Evolutionary conservation across 345 rosid species (phyloP).

Genomic region (Litchi chinensis): DNA sequence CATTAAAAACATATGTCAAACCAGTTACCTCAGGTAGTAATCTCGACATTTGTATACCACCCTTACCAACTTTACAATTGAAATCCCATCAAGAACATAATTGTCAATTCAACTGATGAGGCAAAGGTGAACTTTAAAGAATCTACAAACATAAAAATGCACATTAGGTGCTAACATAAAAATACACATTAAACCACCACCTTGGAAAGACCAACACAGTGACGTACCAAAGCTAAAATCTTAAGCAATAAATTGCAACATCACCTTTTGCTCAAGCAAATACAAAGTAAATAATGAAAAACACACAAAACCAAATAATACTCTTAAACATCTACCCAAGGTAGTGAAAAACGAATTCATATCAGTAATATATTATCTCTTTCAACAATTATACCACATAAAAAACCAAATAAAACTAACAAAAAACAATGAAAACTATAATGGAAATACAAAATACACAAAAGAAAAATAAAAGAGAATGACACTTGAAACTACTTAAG

Average conservation of each 20-base stretch:
- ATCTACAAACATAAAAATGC: conserved; percentile 56
- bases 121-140: conserved; percentile 90
- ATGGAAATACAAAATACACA: no score
- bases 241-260: not conserved
- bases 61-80: conserved; percentile 60
- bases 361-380: conserved; percentile 3
- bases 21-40: conserved; percentile 71
- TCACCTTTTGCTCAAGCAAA: not conserved
- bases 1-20: conserved; percentile 68
- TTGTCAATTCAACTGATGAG: conserved; percentile 76
- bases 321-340: not conserved
- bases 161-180: not conserved
- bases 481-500: no score
- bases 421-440: no score
- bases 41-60: conserved; percentile 75
- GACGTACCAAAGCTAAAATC: not conserved
- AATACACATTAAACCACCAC: conserved; percentile 12
- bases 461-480: no score
- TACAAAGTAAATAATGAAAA: not conserved
- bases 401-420: no score
- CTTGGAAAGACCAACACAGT: conserved; percentile 8
- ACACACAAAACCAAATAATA: not conserved
- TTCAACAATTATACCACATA: no score
- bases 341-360: not conserved
- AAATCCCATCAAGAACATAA: conserved; percentile 75